These are phyloP conservation scores for Penicillium lividum DNA, from an alignment of 495 filamentous ascomycete genomes.

Conservation along the genomic window DNA sequence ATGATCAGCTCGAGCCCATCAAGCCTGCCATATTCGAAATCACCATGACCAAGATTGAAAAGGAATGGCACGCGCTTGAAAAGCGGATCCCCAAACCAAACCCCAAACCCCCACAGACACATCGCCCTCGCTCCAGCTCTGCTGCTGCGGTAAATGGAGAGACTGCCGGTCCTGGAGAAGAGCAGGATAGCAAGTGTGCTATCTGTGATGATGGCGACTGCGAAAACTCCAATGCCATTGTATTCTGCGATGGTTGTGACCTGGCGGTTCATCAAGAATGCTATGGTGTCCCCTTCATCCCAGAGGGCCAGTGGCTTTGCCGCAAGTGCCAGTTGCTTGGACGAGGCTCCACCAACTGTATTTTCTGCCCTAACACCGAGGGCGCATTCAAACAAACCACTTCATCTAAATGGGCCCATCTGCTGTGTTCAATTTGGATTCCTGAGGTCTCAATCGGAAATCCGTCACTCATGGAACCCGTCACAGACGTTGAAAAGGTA, in stretches of 20 bases:
- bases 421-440: conserved; percentile 98
- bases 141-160: conserved; percentile 92
- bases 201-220: conserved; percentile 99
- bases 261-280: conserved; percentile 98
- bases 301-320: conserved; percentile 97
- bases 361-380: conserved; percentile 96
- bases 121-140: conserved; percentile 85
- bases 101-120: conserved; percentile 91
- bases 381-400: conserved; percentile 99
- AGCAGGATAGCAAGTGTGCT: conserved; percentile 95
- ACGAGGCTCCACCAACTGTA: conserved; percentile 89
- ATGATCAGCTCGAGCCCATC: conserved; percentile 73
- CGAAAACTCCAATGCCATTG: conserved; percentile 99
- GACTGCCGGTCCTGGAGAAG: conserved; percentile 75
- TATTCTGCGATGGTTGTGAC: conserved; percentile 98
- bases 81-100: conserved; percentile 95
- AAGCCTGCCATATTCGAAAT: conserved; percentile 94
- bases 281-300: conserved; percentile 98
- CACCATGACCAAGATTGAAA: conserved; percentile 97
- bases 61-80: conserved; percentile 95
- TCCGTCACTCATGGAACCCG: conserved; percentile 94
- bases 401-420: conserved; percentile 90
- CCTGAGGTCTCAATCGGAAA: conserved; percentile 96
- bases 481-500: conserved; percentile 96
- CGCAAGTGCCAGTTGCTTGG: conserved; percentile 96